A percentile compares a stretch with the other conserved stretches of the same genome.
These are phyloP conservation scores for Monsonia emarginata DNA, from an alignment of 441 rosid species.

Conservation along the genomic window DNA sequence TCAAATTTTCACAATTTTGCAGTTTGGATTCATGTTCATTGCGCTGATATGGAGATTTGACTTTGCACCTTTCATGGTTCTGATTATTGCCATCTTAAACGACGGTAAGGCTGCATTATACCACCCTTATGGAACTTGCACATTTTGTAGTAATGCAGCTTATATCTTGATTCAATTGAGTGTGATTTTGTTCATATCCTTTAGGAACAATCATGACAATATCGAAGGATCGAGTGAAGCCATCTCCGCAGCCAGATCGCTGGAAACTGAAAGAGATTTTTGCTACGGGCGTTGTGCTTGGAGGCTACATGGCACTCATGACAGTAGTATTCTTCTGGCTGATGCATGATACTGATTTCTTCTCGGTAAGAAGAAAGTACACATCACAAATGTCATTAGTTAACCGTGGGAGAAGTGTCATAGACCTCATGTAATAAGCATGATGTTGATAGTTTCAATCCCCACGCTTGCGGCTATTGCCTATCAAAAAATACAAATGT, in stretches of 20 bases:
- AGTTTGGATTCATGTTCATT: constrained; percentile 87
- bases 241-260: constrained; percentile 82
- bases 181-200: constrained; percentile 3
- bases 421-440: no score
- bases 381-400: background rate
- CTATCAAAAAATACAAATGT: no score
- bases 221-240: constrained; percentile 76
- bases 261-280: constrained; percentile 83
- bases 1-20: constrained; percentile 19
- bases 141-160: no score
- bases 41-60: constrained; percentile 83
- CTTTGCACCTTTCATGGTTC: constrained; percentile 78
- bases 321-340: constrained; percentile 75
- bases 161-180: no score
- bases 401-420: no score
- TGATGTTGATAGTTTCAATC: no score
- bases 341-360: constrained; percentile 56
- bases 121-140: background rate
- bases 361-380: constrained; percentile 39
- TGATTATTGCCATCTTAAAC: constrained; percentile 72
- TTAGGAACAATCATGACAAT: constrained; percentile 89
- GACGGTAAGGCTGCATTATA: constrained; percentile 44
- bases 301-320: constrained; percentile 78
- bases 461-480: no score
- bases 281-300: constrained; percentile 67